phyloP scores from a whole-genome alignment of 192 early-diverging fungal genomes.

The Thamnidium elegans region DNA sequence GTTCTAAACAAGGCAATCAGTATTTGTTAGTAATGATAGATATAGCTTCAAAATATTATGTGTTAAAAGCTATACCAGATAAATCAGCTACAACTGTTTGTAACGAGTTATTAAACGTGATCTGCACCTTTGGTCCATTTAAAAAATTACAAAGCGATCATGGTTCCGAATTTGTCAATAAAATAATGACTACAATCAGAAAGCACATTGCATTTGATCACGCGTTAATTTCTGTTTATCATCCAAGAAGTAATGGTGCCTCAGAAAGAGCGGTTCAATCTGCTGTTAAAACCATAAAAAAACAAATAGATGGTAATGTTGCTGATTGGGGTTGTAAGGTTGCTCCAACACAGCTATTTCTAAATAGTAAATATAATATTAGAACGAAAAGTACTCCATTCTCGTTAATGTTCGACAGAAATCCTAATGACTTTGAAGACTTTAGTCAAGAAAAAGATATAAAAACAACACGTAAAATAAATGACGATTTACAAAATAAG shows the following conservation, averaged over 20 bases:
- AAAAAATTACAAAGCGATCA: constrained; percentile 39
- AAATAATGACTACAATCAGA: constrained; percentile 20
- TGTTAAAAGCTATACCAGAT: constrained; percentile 11
- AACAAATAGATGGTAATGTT: constrained; percentile 22
- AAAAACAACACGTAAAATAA: neutral
- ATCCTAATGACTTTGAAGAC: constrained; percentile 30
- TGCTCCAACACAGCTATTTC: constrained; percentile 34
- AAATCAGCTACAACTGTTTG: constrained; percentile 20
- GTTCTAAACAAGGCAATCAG: neutral
- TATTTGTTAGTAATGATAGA: constrained; percentile 28
- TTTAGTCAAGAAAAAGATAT: neutral
- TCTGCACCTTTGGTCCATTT: constrained; percentile 27
- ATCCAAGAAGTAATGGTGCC: constrained; percentile 43
- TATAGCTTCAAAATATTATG: constrained; percentile 32
- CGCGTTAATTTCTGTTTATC: constrained; percentile 36
- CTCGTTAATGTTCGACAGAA: constrained; percentile 39
- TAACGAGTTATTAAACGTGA: constrained; percentile 6
- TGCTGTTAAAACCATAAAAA: constrained; percentile 25
- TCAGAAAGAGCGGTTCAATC: constrained; percentile 39
- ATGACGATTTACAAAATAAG: neutral
- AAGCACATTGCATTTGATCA: constrained; percentile 24
- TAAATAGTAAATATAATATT: constrained; percentile 33
- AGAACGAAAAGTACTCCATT: constrained; percentile 41
- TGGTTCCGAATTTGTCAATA: constrained; percentile 47
- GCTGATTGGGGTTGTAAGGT: constrained; percentile 35